phyloP scores from a whole-genome alignment of 1,284 basidiomycete species.

The Ustilago bromivora region DNA sequence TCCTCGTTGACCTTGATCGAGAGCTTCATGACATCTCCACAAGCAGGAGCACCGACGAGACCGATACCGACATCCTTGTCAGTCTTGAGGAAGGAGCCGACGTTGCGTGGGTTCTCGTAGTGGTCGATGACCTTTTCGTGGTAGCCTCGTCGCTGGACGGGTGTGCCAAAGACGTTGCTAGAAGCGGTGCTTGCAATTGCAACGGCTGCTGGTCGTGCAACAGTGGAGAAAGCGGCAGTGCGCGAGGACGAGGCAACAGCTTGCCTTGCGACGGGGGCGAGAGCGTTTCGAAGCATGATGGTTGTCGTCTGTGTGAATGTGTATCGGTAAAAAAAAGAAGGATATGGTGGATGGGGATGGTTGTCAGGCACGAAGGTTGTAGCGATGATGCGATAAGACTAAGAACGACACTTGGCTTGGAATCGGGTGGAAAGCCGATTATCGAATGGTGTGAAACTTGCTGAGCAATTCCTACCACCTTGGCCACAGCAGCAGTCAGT shows the following conservation, averaged over 20 bases:
- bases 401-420: neutral
- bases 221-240: constrained; percentile 36
- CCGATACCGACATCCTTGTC: constrained; percentile 94
- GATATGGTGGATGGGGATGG: neutral
- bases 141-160: constrained; percentile 57
- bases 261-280: constrained; percentile 43
- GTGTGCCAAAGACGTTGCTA: constrained; percentile 28
- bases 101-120: constrained; percentile 70
- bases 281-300: constrained; percentile 45
- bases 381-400: neutral
- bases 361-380: neutral
- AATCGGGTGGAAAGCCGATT: constrained; percentile 26
- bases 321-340: neutral
- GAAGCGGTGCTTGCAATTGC: constrained; percentile 28
- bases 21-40: constrained; percentile 97
- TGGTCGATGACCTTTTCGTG: constrained; percentile 70
- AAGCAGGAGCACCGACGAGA: constrained; percentile 96
- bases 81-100: constrained; percentile 92
- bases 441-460: constrained; percentile 15
- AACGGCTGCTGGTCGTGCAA: constrained; percentile 43
- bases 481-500: neutral
- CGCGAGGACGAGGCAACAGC: constrained; percentile 44
- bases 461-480: neutral
- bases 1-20: constrained; percentile 97
- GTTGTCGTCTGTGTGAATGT: neutral